A percentile compares a stretch with the other conserved stretches of the same genome.
Evolutionary conservation across 495 filamentous ascomycete species (phyloP).

Genomic region (Penicillium taxi): DNA sequence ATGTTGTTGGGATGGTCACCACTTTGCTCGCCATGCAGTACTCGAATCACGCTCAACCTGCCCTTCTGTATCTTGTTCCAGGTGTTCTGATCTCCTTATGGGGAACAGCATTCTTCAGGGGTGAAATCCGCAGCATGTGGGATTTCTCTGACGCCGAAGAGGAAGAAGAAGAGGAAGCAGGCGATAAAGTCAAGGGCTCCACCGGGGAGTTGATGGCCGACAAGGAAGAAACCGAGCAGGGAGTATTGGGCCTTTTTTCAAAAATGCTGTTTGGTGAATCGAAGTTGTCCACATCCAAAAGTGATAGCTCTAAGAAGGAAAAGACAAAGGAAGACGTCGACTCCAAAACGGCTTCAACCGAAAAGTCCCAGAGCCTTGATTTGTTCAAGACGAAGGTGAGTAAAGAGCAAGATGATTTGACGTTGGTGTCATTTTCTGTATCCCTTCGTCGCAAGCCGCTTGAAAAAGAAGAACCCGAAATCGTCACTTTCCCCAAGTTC

Average conservation of each 20-base stretch:
- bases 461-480: neutral
- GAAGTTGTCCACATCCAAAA: constrained; percentile 4
- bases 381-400: constrained; percentile 10
- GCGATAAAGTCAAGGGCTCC: constrained; percentile 10
- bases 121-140: constrained; percentile 71
- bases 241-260: constrained; percentile 19
- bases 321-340: constrained; percentile 2
- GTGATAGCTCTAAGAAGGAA: constrained; percentile 5
- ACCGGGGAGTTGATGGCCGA: constrained; percentile 15
- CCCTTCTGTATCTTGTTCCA: constrained; percentile 87
- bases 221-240: constrained; percentile 9
- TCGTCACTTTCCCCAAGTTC: constrained; percentile 15
- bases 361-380: constrained; percentile 3
- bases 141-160: constrained; percentile 62
- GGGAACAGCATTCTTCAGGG: constrained; percentile 64
- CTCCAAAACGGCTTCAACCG: constrained; percentile 2
- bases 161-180: constrained; percentile 21
- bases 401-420: constrained; percentile 9
- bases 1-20: constrained; percentile 66
- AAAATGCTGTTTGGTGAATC: constrained; percentile 23
- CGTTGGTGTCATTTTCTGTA: constrained; percentile 31
- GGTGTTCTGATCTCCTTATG: constrained; percentile 69
- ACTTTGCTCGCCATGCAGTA: constrained; percentile 73
- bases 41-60: constrained; percentile 78
- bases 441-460: constrained; percentile 23